These are phyloP conservation scores for Sporothrix schenckii DNA, from an alignment of 2,329 filamentous ascomycete genomes.

Conservation along the genomic window DNA sequence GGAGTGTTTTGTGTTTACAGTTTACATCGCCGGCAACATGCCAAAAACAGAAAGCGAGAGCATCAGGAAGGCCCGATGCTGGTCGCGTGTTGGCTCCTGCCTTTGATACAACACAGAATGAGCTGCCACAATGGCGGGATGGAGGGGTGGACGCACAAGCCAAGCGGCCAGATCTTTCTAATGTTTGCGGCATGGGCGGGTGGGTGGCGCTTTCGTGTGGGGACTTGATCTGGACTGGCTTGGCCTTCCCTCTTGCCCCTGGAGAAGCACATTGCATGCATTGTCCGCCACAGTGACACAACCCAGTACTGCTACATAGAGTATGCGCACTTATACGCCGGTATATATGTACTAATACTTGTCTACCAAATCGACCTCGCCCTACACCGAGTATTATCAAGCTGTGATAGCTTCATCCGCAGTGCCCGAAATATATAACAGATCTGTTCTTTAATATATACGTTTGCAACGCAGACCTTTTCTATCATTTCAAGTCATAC, in stretches of 20 bases:
- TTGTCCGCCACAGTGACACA: neutral
- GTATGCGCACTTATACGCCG: neutral
- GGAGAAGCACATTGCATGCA: constrained; percentile 3
- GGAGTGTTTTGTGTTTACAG: neutral
- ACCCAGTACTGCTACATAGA: neutral
- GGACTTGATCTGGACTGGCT: constrained; percentile 4
- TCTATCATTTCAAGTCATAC: neutral
- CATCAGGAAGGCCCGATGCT: constrained; percentile 10
- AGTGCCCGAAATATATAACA: neutral
- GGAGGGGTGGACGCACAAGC: constrained; percentile 14
- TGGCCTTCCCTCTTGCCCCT: constrained; percentile 4
- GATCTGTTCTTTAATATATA: neutral
- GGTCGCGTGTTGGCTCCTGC: constrained; percentile 28
- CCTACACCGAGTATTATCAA: neutral
- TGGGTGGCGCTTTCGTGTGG: constrained; percentile 21
- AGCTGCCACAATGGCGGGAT: constrained; percentile 14
- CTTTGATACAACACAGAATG: neutral
- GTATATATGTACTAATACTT: neutral
- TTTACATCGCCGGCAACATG: constrained; percentile 16
- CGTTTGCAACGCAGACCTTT: neutral
- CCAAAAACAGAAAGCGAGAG: constrained; percentile 15
- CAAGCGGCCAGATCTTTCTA: constrained; percentile 8
- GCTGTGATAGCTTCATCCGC: constrained; percentile 1
- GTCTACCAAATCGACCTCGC: neutral
- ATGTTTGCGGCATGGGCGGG: neutral